These are phyloP conservation scores for Podaxis mareebaensis DNA, from an alignment of 768 basidiomycete genomes.

Conservation along the genomic window DNA sequence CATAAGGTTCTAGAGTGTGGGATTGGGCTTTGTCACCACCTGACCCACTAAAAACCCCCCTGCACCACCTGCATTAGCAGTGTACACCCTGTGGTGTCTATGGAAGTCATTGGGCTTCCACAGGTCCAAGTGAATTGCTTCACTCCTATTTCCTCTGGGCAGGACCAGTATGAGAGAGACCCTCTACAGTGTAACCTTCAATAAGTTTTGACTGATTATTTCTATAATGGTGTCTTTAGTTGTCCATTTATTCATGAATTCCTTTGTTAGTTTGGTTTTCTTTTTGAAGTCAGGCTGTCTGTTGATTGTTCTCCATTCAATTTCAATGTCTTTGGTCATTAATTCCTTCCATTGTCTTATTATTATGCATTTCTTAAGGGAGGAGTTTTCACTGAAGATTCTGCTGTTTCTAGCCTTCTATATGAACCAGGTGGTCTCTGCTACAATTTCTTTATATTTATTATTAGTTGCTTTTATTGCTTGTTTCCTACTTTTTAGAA, in stretches of 20 bases:
- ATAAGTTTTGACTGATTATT: neutral
- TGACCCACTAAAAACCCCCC: neutral
- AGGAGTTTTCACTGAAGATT: neutral
- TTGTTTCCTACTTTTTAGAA: neutral
- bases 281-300: neutral
- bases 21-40: neutral
- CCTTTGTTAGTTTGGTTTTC: neutral
- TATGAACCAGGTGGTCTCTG: constrained; percentile 3
- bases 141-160: neutral
- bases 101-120: too few relatives aligned
- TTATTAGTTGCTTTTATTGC: neutral
- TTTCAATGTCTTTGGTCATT: neutral
- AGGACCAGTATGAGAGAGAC: neutral
- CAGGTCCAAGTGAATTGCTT: neutral
- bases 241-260: neutral
- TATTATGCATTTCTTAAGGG: neutral
- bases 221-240: neutral
- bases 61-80: neutral
- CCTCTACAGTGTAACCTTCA: neutral
- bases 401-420: constrained; percentile 2
- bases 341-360: neutral
- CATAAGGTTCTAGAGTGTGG: neutral
- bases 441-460: constrained; percentile 12
- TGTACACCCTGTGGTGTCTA: neutral
- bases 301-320: neutral